Percentiles rank a stretch among this genome's conserved stretches.
Evolutionary conservation across 352 stramenopile species (phyloP).

Genomic region (Phytophthora constricta): DNA sequence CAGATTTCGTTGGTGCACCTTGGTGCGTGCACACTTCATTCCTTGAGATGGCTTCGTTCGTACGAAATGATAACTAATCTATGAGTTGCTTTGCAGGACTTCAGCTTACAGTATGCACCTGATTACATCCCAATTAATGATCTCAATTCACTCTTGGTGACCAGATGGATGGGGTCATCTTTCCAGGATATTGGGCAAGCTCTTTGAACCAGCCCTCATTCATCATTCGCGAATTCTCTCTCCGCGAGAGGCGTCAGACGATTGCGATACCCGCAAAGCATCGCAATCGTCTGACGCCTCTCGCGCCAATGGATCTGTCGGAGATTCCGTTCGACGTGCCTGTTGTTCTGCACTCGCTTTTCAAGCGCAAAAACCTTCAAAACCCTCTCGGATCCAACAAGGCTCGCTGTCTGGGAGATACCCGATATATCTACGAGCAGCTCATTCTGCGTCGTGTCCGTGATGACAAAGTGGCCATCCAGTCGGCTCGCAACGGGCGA

Average conservation of each 20-base stretch:
- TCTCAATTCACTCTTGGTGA: no score
- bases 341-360: conserved; percentile 6
- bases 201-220: background rate
- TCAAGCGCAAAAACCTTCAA: background rate
- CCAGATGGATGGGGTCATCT: no score
- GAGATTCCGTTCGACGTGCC: conserved; percentile 9
- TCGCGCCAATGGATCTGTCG: background rate
- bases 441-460: conserved; percentile 3
- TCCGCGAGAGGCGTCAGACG: no score
- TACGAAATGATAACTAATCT: no score
- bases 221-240: background rate
- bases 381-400: conserved; percentile 6
- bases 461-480: conserved; percentile 4
- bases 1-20: conserved; percentile 38
- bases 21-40: conserved; percentile 9
- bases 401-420: background rate
- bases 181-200: no score
- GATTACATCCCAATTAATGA: conserved; percentile 17
- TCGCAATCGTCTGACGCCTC: background rate
- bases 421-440: background rate
- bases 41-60: no score
- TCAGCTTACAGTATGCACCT: conserved; percentile 29
- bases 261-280: no score
- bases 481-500: conserved; percentile 4
- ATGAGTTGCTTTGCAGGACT: conserved; percentile 11